Percentiles rank a stretch among this genome's conserved stretches.
Evolutionary conservation across 495 filamentous ascomycete species (phyloP).

Genomic region (Rostrohypoxylon terebratum): DNA sequence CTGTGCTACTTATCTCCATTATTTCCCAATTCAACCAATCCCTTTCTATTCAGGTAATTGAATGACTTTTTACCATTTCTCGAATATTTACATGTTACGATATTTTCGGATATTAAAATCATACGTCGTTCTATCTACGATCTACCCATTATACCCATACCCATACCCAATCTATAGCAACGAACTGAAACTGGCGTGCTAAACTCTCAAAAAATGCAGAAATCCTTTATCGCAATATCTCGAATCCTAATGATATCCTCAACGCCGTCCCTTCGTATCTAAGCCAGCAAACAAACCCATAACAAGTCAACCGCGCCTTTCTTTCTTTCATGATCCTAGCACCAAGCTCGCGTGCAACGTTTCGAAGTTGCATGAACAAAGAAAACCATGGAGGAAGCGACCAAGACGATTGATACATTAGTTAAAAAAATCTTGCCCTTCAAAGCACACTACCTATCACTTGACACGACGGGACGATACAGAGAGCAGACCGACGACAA

Average conservation of each 20-base stretch:
- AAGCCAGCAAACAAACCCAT: constrained; percentile 10
- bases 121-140: constrained; percentile 17
- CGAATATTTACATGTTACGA: constrained; percentile 23
- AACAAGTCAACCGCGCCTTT: constrained; percentile 24
- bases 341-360: constrained; percentile 47
- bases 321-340: constrained; percentile 40
- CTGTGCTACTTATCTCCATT: constrained; percentile 24
- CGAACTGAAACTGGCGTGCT: constrained; percentile 26
- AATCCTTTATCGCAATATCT: constrained; percentile 36
- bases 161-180: constrained; percentile 5
- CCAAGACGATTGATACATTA: constrained; percentile 57
- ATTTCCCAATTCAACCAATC: constrained; percentile 41
- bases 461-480: constrained; percentile 53
- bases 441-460: constrained; percentile 58
- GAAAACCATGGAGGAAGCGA: constrained; percentile 64
- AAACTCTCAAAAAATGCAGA: constrained; percentile 35
- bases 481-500: constrained; percentile 52
- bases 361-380: constrained; percentile 49
- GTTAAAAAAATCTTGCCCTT: constrained; percentile 58
- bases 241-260: constrained; percentile 40
- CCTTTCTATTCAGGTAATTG: constrained; percentile 2
- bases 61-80: constrained; percentile 20
- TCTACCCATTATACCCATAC: constrained; percentile 11
- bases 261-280: constrained; percentile 16
- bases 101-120: constrained; percentile 14